phyloP scores from a whole-genome alignment of 306 rosid genomes.

The Senna tora region DNA sequence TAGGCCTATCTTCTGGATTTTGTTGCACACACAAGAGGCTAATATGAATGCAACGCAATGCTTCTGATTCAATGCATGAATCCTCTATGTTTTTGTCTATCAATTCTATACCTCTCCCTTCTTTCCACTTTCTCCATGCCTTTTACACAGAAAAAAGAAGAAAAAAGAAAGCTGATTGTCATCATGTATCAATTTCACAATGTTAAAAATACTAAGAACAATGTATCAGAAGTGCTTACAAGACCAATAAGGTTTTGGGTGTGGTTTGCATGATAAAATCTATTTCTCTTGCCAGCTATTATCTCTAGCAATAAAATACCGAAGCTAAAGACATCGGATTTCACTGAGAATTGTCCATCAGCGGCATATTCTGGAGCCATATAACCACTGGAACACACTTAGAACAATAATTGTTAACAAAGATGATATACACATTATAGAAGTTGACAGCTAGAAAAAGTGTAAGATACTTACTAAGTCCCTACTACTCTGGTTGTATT shows the following conservation, averaged over 20 bases:
- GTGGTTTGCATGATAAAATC: conserved; percentile 35
- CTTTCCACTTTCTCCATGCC: conserved; percentile 53
- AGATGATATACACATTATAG: not conserved
- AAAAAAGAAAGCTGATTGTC: no score
- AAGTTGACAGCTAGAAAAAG: not conserved
- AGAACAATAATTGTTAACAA: not conserved
- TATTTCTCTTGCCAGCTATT: conserved; percentile 42
- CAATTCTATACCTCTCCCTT: conserved; percentile 38
- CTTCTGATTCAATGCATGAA: conserved; percentile 13
- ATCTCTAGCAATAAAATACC: no score
- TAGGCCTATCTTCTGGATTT: conserved; percentile 29
- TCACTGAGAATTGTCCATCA: no score
- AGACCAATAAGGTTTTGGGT: conserved; percentile 39
- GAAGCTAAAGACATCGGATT: no score
- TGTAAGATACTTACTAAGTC: conserved; percentile 49
- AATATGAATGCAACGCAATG: conserved; percentile 44
- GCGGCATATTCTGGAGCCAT: conserved; percentile 57
- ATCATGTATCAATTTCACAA: not conserved
- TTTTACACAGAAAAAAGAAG: not conserved
- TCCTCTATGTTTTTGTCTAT: conserved; percentile 32
- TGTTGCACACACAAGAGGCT: conserved; percentile 49
- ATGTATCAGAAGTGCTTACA: conserved; percentile 25
- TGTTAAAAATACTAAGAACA: not conserved
- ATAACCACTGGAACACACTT: conserved; percentile 38
- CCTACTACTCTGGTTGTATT: conserved; percentile 57